phyloP scores from a whole-genome alignment of 306 rosid genomes.

The Rubus idaeus region DNA sequence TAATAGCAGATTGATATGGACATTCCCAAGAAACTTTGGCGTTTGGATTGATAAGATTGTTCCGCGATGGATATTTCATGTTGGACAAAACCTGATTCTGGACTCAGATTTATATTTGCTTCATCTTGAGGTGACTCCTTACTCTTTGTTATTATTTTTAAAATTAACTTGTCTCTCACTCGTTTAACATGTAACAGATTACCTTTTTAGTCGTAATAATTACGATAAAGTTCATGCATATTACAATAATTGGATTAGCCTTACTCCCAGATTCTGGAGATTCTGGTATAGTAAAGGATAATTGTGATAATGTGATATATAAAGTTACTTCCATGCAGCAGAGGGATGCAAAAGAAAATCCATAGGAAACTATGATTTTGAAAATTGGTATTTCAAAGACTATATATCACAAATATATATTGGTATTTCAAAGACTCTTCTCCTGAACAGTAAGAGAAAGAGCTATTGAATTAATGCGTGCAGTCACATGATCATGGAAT shows the following conservation, averaged over 20 bases:
- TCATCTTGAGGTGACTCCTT: conserved; percentile 75
- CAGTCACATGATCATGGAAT: not conserved
- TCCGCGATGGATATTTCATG: conserved; percentile 88
- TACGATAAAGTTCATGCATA: not conserved
- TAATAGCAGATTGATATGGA: conserved; percentile 86
- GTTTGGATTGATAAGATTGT: conserved; percentile 66
- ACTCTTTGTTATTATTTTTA: conserved; percentile 4
- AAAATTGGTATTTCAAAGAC: not conserved
- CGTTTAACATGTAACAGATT: not conserved
- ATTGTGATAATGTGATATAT: not conserved
- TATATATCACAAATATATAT: not conserved
- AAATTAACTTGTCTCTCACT: conserved; percentile 10
- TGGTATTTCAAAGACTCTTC: not conserved
- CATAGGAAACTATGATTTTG: not conserved
- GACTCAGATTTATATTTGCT: conserved; percentile 97
- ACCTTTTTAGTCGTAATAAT: not conserved
- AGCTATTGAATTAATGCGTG: not conserved
- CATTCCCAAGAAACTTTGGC: conserved; percentile 83
- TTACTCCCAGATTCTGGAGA: not conserved
- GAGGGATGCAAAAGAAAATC: not conserved
- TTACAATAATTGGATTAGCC: not conserved
- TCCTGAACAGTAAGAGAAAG: no score
- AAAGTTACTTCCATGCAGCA: not conserved
- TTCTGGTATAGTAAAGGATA: not conserved
- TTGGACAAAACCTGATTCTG: conserved; percentile 74